Conservation (phyloP, 768 basidiomycete genomes). For the Dictyophora rubrovolvata region DNA sequence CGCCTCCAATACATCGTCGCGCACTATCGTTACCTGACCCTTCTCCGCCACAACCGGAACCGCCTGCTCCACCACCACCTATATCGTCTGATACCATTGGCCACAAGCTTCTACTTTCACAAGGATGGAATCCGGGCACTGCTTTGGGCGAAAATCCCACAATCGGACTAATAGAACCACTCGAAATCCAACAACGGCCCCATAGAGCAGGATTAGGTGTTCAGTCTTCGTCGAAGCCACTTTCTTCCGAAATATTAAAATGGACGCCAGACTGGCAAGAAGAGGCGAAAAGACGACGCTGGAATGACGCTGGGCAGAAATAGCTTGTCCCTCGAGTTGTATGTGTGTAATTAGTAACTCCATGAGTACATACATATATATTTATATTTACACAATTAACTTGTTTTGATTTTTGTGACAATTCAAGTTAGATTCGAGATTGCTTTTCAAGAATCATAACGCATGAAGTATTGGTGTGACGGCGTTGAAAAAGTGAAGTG, state of each 20-base stretch:
- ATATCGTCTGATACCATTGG: conserved; percentile 54
- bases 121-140: conserved; percentile 67
- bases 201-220: conserved; percentile 49
- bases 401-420: too few relatives aligned
- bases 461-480: too few relatives aligned
- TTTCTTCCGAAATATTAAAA: conserved; percentile 8
- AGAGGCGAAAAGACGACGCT: conserved; percentile 30
- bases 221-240: conserved; percentile 18
- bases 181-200: conserved; percentile 34
- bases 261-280: conserved; percentile 30
- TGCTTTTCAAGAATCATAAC: too few relatives aligned
- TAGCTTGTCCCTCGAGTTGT: too few relatives aligned
- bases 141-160: conserved; percentile 27
- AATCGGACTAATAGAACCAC: conserved; percentile 43
- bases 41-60: conserved; percentile 6
- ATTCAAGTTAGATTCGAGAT: too few relatives aligned
- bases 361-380: too few relatives aligned
- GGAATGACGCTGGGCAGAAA: conserved; percentile 16
- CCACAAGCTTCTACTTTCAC: conserved; percentile 55
- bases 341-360: too few relatives aligned
- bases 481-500: too few relatives aligned
- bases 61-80: conserved; percentile 32
- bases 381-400: too few relatives aligned
- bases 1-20: conserved; percentile 9
- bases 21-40: conserved; percentile 9